Percentiles rank a stretch among this genome's conserved stretches.
These are phyloP conservation scores for Lithohypha guttulata DNA, from an alignment of 2,329 filamentous ascomycete genomes.

Conservation along the genomic window DNA sequence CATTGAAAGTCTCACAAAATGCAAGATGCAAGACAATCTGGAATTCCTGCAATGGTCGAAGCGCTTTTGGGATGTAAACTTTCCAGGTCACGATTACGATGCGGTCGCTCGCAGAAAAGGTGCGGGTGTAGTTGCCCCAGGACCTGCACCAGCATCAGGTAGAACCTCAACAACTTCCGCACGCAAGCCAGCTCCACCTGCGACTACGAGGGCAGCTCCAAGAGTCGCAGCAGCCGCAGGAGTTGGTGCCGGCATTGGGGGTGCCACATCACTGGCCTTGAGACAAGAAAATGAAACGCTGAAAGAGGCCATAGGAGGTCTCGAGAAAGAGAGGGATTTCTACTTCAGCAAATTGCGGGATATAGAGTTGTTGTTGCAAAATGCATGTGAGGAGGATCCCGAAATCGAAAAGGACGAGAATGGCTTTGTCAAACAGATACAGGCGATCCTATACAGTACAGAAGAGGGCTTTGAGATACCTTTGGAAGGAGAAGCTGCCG, in stretches of 20 bases:
- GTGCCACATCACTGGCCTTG: slow-evolving; percentile 58
- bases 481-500: slow-evolving; percentile 58
- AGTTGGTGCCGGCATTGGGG: slow-evolving; percentile 33
- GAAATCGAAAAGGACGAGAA: slow-evolving; percentile 91
- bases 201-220: slow-evolving; percentile 28
- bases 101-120: slow-evolving; percentile 76
- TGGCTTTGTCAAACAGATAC: slow-evolving; percentile 86
- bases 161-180: slow-evolving; percentile 38
- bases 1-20: slow-evolving; percentile 82
- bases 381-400: slow-evolving; percentile 82
- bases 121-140: slow-evolving; percentile 47
- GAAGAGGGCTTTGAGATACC: slow-evolving; percentile 82
- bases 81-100: slow-evolving; percentile 93
- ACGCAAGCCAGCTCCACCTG: slow-evolving; percentile 52
- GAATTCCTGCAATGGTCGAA: slow-evolving; percentile 98
- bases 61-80: slow-evolving; percentile 96
- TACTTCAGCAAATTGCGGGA: slow-evolving; percentile 98
- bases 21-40: slow-evolving; percentile 99
- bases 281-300: slow-evolving; percentile 76
- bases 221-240: slow-evolving; percentile 33
- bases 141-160: slow-evolving; percentile 40
- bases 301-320: slow-evolving; percentile 87
- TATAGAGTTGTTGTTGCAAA: slow-evolving; percentile 89
- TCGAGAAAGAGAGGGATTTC: slow-evolving; percentile 95
- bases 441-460: slow-evolving; percentile 92